Conservation (phyloP, 2,329 filamentous ascomycete genomes). For the Fusarium annulatum region DNA sequence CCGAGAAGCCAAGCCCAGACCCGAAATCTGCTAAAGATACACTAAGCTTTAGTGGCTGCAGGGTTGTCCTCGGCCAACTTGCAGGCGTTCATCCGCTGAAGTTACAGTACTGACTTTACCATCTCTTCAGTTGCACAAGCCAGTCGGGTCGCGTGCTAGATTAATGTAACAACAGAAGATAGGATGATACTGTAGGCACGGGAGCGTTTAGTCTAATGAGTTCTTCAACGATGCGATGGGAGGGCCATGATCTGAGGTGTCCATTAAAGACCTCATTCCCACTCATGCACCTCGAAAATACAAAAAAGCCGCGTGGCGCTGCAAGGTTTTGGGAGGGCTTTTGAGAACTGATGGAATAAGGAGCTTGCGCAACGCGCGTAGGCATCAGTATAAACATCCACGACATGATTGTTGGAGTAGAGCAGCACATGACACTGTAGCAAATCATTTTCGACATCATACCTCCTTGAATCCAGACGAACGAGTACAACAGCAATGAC, state of each 20-base stretch:
- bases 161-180: not conserved
- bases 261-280: conserved; percentile 13
- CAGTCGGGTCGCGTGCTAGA: conserved; percentile 10
- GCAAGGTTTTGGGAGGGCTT: conserved; percentile 42
- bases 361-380: conserved; percentile 17
- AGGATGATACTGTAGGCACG: not conserved
- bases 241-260: conserved; percentile 9
- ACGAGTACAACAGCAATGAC: conserved; percentile 16
- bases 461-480: not conserved
- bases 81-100: conserved; percentile 25
- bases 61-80: conserved; percentile 6
- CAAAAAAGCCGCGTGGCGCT: conserved; percentile 39
- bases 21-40: conserved; percentile 29
- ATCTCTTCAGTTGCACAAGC: not conserved
- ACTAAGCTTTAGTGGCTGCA: conserved; percentile 34
- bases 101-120: not conserved
- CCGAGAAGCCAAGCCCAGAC: not conserved
- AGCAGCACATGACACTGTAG: not conserved
- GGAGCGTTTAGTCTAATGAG: not conserved
- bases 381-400: conserved; percentile 3
- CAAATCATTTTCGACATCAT: not conserved
- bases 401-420: not conserved
- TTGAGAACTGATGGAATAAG: conserved; percentile 6
- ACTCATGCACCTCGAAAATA: conserved; percentile 25
- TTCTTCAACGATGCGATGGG: not conserved